Evolutionary conservation across 495 filamentous ascomycete genomes (phyloP), one percentile per base, ranked within the genome.

Genomic region (Penicillium tannophilum): DNA sequence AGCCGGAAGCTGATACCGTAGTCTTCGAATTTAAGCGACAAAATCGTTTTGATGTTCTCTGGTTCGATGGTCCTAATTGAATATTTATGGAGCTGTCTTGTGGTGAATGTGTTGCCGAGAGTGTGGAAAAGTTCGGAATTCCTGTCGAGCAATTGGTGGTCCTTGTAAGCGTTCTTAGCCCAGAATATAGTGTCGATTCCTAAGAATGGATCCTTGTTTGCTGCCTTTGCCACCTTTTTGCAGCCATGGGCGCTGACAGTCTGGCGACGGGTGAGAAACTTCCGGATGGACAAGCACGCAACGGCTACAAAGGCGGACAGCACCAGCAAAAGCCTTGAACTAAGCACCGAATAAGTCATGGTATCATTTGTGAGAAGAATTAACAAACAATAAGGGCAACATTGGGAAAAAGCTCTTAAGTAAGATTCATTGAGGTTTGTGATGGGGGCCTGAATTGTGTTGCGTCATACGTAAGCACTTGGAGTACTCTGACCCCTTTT

Each of bases 11-110:
- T 84, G 2, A 91, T 65, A 12, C 76, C 75, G 69, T 82, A 93
- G 60, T 89, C 84, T 33, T 77, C 75, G 59, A 87, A 84, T 6
- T 85, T 76, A 6, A 78, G 79, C 2, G 83, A 79, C 1, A 91
- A 77, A 1, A 91, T 75, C 3, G 80, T 67, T 56, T 89, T 84
- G 45, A 89, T 72, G 55, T 89, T 90, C 65, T 80, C 79, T 1
- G 86, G 83, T 26, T 52, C 49, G 5, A 41, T 26, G 16, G 49
- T 52, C 17, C 39, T 17, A 12, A 52, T 52, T 31, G 8, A 17
- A 12, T n/a, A 14, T 39, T 11, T 12, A 23, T 41, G n/a, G 16
- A 49, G 46, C 23, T 17, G 12, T 16, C 16, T 49, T 3, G 16
- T 17, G n/a, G 26, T 49, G 46, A 30, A 31, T 49, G 46, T 49